phyloP scores from a whole-genome alignment of 345 rosid genomes.

The Toxicodendron radicans region DNA sequence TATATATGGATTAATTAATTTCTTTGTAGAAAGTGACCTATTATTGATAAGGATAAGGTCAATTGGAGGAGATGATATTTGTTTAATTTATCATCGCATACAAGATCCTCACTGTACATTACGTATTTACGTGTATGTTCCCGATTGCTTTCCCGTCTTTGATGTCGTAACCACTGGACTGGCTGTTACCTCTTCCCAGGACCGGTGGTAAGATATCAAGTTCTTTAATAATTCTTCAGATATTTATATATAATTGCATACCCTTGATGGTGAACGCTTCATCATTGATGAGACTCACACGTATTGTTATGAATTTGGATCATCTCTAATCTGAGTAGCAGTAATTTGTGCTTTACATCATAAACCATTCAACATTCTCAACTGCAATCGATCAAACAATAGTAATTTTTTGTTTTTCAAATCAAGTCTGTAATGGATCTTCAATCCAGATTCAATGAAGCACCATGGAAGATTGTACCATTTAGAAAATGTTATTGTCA shows the following conservation, averaged over 20 bases:
- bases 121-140: neutral
- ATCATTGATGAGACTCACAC: neutral
- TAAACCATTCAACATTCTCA: no score
- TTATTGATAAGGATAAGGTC: conserved; percentile 2
- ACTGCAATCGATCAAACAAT: no score
- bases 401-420: no score
- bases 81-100: neutral
- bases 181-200: neutral
- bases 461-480: neutral
- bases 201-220: neutral
- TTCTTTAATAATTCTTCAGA: neutral
- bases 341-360: no score
- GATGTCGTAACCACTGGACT: conserved; percentile 14
- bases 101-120: neutral
- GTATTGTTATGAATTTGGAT: no score
- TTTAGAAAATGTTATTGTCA: neutral
- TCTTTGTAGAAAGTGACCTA: neutral
- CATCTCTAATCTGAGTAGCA: no score
- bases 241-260: no score
- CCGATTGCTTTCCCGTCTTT: conserved; percentile 3
- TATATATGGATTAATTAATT: neutral
- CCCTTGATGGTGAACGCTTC: neutral
- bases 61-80: neutral
- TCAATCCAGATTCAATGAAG: no score
- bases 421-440: no score